A percentile compares a stretch with the other conserved stretches of the same genome.
Conservation (phyloP, 306 rosid species). For the Dalbergia oliveri region DNA sequence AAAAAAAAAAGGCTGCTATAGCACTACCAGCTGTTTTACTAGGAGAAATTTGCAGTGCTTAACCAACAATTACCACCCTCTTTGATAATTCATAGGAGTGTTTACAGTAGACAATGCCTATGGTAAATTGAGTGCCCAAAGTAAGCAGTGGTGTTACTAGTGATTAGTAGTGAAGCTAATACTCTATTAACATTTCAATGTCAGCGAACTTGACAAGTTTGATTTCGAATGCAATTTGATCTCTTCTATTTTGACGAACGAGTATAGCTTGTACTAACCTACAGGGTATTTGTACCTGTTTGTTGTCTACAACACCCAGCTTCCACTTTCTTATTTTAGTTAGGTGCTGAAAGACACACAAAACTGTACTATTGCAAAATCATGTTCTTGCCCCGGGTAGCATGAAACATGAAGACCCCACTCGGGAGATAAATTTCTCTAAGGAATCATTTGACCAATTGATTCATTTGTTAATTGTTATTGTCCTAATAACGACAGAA, state of each 20-base stretch:
- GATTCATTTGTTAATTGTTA: conserved; percentile 7
- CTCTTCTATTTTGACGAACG: neutral
- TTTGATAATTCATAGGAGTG: no score
- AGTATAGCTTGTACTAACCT: neutral
- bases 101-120: no score
- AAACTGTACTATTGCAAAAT: conserved; percentile 34
- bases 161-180: no score
- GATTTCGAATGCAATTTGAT: neutral
- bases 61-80: no score
- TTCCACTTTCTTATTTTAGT: conserved; percentile 38
- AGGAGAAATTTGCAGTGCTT: no score
- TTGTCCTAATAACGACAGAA: conserved; percentile 40
- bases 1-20: no score
- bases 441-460: conserved; percentile 55
- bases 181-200: no score
- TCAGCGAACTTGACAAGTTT: no score
- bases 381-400: conserved; percentile 19
- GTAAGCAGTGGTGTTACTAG: no score
- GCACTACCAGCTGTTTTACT: no score
- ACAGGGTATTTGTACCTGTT: neutral
- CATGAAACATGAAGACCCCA: conserved; percentile 58
- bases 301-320: neutral
- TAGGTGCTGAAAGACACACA: conserved; percentile 46
- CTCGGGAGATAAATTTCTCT: conserved; percentile 39
- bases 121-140: no score